A percentile compares a stretch with the other conserved stretches of the same genome.
These are phyloP conservation scores for Macaranga tanarius DNA, from an alignment of 441 rosid genomes.

Conservation along the genomic window DNA sequence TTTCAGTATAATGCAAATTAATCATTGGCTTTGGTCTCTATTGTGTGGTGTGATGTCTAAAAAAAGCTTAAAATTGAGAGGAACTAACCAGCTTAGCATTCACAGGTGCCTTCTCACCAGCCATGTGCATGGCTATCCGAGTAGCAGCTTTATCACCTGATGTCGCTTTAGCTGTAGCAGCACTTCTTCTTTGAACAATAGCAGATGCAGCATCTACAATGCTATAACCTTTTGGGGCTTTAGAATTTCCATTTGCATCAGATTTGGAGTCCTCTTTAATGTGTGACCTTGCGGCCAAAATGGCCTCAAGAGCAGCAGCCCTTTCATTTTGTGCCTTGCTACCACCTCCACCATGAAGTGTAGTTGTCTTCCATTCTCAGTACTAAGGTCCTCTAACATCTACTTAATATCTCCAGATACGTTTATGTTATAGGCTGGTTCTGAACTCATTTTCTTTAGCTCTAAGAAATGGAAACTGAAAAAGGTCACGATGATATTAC, in stretches of 20 bases:
- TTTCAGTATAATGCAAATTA: conserved; percentile 3
- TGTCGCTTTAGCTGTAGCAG: conserved; percentile 86
- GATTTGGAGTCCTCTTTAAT: conserved; percentile 61
- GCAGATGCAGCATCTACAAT: conserved; percentile 98
- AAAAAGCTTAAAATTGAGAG: conserved; percentile 16
- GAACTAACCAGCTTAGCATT: conserved; percentile 77
- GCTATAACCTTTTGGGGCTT: conserved; percentile 55
- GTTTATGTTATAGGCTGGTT: conserved; percentile 79
- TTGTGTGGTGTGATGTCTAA: not conserved
- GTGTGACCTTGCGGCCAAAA: conserved; percentile 80
- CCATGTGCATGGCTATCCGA: conserved; percentile 92
- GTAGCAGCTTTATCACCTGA: conserved; percentile 84
- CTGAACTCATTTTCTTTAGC: conserved; percentile 60
- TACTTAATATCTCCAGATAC: conserved; percentile 80
- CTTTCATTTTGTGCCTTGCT: conserved; percentile 91
- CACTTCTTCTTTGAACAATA: conserved; percentile 92
- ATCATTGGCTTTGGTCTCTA: not conserved
- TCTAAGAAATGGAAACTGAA: conserved; percentile 39
- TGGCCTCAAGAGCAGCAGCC: conserved; percentile 85
- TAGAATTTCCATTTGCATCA: conserved; percentile 48
- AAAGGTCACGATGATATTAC: conserved; percentile 4
- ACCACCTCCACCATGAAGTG: conserved; percentile 93
- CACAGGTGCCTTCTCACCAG: conserved; percentile 88
- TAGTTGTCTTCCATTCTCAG: conserved; percentile 84
- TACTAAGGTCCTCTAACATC: conserved; percentile 87